A percentile compares a stretch with the other conserved stretches of the same genome.
phyloP scores from a whole-genome alignment of 441 rosid species.

The Metrosideros polymorpha region DNA sequence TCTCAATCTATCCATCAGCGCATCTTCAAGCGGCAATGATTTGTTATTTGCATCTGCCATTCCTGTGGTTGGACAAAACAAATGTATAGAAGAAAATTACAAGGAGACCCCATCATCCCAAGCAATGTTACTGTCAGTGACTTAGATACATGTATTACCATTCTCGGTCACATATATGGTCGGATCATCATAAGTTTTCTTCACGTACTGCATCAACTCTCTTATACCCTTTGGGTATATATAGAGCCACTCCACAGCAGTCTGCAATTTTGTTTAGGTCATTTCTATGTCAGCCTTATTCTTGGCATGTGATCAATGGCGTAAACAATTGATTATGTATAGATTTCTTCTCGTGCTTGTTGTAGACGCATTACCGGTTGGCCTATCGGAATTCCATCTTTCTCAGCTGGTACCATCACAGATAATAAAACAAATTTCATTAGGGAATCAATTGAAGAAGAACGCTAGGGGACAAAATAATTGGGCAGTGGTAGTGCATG shows the following conservation, averaged over 20 bases:
- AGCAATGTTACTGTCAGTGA: not conserved
- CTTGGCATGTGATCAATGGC: not conserved
- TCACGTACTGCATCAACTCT: constrained; percentile 7
- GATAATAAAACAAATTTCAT: not conserved
- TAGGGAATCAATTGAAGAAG: not conserved
- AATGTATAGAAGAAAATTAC: not conserved
- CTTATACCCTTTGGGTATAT: constrained; percentile 15
- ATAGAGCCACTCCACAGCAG: constrained; percentile 6
- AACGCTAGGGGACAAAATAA: not conserved
- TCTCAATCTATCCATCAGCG: constrained; percentile 15
- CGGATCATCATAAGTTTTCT: constrained; percentile 13
- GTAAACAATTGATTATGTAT: not conserved
- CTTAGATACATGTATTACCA: not conserved
- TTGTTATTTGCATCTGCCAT: not conserved
- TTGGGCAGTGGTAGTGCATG: not conserved
- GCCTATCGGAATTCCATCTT: not conserved
- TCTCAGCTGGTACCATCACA: not conserved
- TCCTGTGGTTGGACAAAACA: not conserved
- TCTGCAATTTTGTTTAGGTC: not conserved
- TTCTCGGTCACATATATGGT: constrained; percentile 13
- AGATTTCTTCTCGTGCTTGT: not conserved
- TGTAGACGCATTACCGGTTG: not conserved
- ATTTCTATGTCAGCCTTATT: not conserved
- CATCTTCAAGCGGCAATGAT: constrained; percentile 1
- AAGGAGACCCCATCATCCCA: not conserved